Base-by-base conservation (phyloP, 2,329 filamentous ascomycete species). In the Exophiala spinifera region DNA sequence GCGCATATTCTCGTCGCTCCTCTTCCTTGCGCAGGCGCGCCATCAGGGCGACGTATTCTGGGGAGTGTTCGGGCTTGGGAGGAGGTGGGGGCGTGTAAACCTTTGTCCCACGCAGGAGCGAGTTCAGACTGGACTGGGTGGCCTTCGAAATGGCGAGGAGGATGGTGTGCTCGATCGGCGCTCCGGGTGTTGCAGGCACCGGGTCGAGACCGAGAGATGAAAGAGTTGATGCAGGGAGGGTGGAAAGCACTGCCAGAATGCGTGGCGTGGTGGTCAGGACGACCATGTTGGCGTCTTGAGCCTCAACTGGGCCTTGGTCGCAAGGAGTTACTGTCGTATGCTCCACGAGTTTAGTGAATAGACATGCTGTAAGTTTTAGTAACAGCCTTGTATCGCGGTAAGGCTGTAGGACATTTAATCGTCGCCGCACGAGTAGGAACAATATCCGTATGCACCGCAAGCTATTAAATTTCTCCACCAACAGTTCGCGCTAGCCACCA, bases 21-120 rank as follows among this genome's bases (percentile, higher is more conserved):
- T 92, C 87, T 65, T 94, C 85, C 56, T 81, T 83, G 59, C 90
- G 89, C 17, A 99, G 83, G 14, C 86, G 84, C 20, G 85, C 84
- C 90, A 97, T 97, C 1, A 96, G 77, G 5, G 86, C 87, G 69
- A 89, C 88, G 74, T 92, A 97, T 72, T 95, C 87, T 6, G 84
- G 76, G 1, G 86, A 87, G 84, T 86, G 87, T 67, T 91, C 85
- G 2, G 84, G 80, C 67, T 91, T 95, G 3, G 87, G 84, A 4
- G 86, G 81, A 13, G 88, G 87, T n/a, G 91, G 89, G n/a, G 89
- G 82, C 8, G 84, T 71, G 70, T 95, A 95, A 60, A 95, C 74
- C 50, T 68, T 78, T 21, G 89, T 83, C 43, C 89, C 88, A 52
- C 76, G 81, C 8, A 97, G 78, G 28, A 97, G 80, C 31, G 74